Conservation (phyloP, 2,329 filamentous ascomycete genomes). For the Apiospora rasikravindrae region DNA sequence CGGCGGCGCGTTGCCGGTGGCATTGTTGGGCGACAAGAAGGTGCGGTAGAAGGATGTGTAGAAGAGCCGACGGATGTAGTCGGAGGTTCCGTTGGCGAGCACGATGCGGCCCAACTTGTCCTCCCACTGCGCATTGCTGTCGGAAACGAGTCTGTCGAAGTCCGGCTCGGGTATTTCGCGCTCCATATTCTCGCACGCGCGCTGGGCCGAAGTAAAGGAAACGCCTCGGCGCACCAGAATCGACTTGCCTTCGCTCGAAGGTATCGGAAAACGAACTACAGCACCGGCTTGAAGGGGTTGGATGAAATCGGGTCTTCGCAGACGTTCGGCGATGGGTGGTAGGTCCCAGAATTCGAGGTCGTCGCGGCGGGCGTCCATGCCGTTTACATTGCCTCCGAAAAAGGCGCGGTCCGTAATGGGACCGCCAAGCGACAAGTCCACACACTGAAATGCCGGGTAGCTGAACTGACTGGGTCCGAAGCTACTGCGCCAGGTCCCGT, state of each 20-base stretch:
- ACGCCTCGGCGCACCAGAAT: constrained; percentile 1
- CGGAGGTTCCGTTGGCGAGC: background rate
- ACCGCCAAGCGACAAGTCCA: background rate
- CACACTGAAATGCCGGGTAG: background rate
- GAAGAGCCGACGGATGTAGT: background rate
- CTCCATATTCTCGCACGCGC: constrained; percentile 16
- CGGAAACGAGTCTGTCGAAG: background rate
- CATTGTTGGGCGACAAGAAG: constrained; percentile 15
- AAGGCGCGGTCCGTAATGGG: background rate
- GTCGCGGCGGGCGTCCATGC: background rate
- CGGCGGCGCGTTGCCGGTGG: constrained; percentile 10
- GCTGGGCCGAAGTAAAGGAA: background rate
- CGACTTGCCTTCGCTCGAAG: background rate
- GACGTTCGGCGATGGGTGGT: background rate
- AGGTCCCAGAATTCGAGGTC: constrained; percentile 12
- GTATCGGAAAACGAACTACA: background rate
- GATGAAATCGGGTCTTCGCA: constrained; percentile 3
- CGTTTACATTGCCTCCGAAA: background rate
- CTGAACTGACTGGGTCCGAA: constrained; percentile 12
- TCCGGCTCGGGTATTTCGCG: background rate
- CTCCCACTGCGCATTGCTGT: constrained; percentile 8
- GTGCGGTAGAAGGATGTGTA: constrained; percentile 14
- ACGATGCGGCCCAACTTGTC: constrained; percentile 4
- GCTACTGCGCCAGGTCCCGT: constrained; percentile 16
- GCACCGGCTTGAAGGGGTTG: constrained; percentile 4